These are phyloP conservation scores for Phoenix dactylifera DNA, from an alignment of 176 grass and related monocot genomes.

Conservation along the genomic window DNA sequence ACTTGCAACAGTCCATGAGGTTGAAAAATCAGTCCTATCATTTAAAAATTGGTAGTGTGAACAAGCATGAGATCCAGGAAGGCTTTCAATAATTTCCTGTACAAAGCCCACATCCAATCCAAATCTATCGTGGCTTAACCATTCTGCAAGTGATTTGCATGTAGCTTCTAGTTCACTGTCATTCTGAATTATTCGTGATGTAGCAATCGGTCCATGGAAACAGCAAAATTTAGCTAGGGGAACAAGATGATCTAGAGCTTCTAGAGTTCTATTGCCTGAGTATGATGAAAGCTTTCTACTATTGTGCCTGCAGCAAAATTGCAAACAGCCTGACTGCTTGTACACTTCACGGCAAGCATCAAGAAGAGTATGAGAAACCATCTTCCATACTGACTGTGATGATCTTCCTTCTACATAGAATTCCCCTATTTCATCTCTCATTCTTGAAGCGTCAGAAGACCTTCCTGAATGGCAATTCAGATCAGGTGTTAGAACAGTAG, in stretches of 20 bases:
- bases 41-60: slow-evolving; percentile 60
- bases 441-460: slow-evolving; percentile 14
- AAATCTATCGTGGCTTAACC: slow-evolving; percentile 71
- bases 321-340: slow-evolving; percentile 60
- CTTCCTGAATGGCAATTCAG: slow-evolving; percentile 14
- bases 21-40: slow-evolving; percentile 46
- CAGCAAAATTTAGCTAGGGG: slow-evolving; percentile 63
- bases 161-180: slow-evolving; percentile 50
- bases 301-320: slow-evolving; percentile 51
- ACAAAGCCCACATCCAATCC: slow-evolving; percentile 88
- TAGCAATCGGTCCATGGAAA: slow-evolving; percentile 32
- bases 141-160: slow-evolving; percentile 58
- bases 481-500: slow-evolving; percentile 7
- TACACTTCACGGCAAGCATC: slow-evolving; percentile 75
- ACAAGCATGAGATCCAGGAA: slow-evolving; percentile 62
- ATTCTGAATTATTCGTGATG: slow-evolving; percentile 41
- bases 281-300: slow-evolving; percentile 28
- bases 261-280: slow-evolving; percentile 26
- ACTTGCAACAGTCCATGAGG: slow-evolving; percentile 68
- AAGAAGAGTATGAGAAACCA: slow-evolving; percentile 60
- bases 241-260: slow-evolving; percentile 24
- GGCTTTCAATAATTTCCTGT: slow-evolving; percentile 89
- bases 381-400: slow-evolving; percentile 63
- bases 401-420: slow-evolving; percentile 79
- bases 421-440: slow-evolving; percentile 69